Evolutionary conservation across 2,329 filamentous ascomycete species (phyloP).

Genomic region (Zymoseptoria brevis): DNA sequence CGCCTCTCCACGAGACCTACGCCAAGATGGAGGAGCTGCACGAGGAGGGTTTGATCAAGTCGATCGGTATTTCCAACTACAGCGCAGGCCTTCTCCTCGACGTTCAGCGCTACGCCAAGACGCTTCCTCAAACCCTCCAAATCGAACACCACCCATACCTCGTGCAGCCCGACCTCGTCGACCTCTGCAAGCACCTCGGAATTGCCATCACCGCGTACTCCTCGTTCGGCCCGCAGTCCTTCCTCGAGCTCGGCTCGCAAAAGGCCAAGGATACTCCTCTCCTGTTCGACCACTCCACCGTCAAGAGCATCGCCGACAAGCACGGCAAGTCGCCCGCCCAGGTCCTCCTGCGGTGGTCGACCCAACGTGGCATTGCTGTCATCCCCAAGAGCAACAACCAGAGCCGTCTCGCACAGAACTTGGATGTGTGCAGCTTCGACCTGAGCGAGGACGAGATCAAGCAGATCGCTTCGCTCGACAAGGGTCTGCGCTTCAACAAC

Average conservation of each 20-base stretch:
- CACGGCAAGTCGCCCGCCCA: slow-evolving; percentile 67
- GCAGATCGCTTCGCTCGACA: slow-evolving; percentile 57
- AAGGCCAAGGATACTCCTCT: slow-evolving; percentile 57
- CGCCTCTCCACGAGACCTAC: slow-evolving; percentile 75
- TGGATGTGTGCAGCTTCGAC: slow-evolving; percentile 60
- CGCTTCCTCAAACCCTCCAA: slow-evolving; percentile 70
- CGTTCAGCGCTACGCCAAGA: slow-evolving; percentile 66
- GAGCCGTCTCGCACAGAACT: slow-evolving; percentile 53
- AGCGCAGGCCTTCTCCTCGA: slow-evolving; percentile 70
- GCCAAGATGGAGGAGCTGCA: slow-evolving; percentile 69
- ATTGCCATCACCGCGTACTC: slow-evolving; percentile 77
- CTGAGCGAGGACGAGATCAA: slow-evolving; percentile 59
- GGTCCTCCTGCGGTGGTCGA: slow-evolving; percentile 79
- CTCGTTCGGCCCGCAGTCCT: slow-evolving; percentile 71
- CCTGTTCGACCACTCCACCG: slow-evolving; percentile 60
- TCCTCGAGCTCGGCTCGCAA: slow-evolving; percentile 68
- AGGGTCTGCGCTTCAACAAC: slow-evolving; percentile 67
- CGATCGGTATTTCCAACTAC: slow-evolving; percentile 80
- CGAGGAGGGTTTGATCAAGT: slow-evolving; percentile 57
- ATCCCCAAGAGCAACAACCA: slow-evolving; percentile 69
- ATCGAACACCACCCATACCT: slow-evolving; percentile 89
- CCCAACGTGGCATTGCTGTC: slow-evolving; percentile 70
- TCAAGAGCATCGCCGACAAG: slow-evolving; percentile 61
- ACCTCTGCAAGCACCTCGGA: slow-evolving; percentile 51
- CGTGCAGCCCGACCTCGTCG: slow-evolving; percentile 63